Base-by-base conservation (phyloP, 2,329 filamentous ascomycete species). In the Nigrograna mackinnonii region DNA sequence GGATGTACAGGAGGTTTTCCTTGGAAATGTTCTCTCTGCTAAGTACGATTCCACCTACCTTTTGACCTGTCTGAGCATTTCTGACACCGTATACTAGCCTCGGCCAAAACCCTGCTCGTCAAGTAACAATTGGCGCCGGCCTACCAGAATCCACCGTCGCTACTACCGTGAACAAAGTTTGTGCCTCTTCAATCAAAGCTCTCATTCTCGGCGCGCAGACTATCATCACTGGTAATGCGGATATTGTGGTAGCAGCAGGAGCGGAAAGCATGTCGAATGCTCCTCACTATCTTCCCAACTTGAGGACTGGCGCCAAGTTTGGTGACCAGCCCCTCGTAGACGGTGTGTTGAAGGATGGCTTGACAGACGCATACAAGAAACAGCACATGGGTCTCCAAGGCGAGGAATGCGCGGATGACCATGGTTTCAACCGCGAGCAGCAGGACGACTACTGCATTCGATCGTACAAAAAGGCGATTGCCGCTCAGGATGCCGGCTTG, bases 121-220 rank as follows among this genome's bases (percentile, higher is more conserved):
- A 99, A 77, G 95, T 89, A 72, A 90, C 91, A 60, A 82, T 99
- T 64, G 83, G 85, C 60, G 94, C 90, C 63, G 94, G 94, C 50
- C 88, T 99, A 53, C 76, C 84, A 41, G 80, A 95, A 52, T 80
- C 81, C 41, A 88, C 87, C 52, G 82, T 95, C 58, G 88, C 86
- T 74, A 99, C 94, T 34, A 95, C 91, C 39, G 83, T 99, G 66
- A 99, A 99, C 86, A 99, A 99, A 79, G 94, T 99, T 68, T 99
- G 94, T 81, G 94, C 94, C 52, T 96, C 91, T 7, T 86, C 87
- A 33, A 78, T 96, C 68, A 99, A 99, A 79, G 89, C 94, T 57
- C 86, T 99, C 66, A 90, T 96, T 55, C 81, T 99, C 47, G 94
- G 88, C 57, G 89, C 92, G 38, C 94, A 97, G 75, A 96, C 92